Conservation (phyloP, 2,329 filamentous ascomycete genomes). For the Pezicula rhizophila region DNA sequence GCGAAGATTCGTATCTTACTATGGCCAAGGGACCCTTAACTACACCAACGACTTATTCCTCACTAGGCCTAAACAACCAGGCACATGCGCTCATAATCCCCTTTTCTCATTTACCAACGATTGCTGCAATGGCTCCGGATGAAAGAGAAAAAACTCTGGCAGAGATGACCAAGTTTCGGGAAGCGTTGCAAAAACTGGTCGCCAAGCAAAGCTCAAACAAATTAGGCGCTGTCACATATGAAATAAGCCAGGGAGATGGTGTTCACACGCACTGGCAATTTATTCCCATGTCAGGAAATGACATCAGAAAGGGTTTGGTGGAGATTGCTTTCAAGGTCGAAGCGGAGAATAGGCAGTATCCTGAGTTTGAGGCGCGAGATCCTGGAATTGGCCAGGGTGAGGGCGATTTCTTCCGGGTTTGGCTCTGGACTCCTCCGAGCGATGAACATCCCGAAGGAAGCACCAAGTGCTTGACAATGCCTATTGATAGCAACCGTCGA, state of each 20-base stretch:
- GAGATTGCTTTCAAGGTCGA: slow-evolving; percentile 86
- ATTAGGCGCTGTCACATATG: slow-evolving; percentile 84
- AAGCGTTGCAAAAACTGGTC: slow-evolving; percentile 75
- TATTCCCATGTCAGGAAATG: slow-evolving; percentile 64
- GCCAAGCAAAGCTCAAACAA: slow-evolving; percentile 43
- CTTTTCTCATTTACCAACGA: slow-evolving; percentile 71
- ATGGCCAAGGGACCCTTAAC: slow-evolving; percentile 87
- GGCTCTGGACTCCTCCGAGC: slow-evolving; percentile 60
- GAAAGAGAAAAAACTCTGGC: slow-evolving; percentile 53
- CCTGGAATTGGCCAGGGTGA: slow-evolving; percentile 45
- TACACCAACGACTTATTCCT: slow-evolving; percentile 58
- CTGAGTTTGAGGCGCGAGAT: slow-evolving; percentile 42
- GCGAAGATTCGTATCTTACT: slow-evolving; percentile 80
- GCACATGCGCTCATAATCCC: slow-evolving; percentile 90
- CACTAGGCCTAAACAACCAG: slow-evolving; percentile 65
- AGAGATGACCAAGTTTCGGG: slow-evolving; percentile 81
- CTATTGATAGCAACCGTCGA: slow-evolving; percentile 61
- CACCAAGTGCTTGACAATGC: slow-evolving; percentile 68
- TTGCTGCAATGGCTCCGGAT: slow-evolving; percentile 55
- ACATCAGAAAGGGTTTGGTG: slow-evolving; percentile 67
- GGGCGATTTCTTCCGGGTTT: slow-evolving; percentile 72
- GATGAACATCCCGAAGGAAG: slow-evolving; percentile 34
- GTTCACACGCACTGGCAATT: slow-evolving; percentile 95
- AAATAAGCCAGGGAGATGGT: slow-evolving; percentile 75
- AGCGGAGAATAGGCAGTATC: slow-evolving; percentile 65